Percentiles rank a stretch among this genome's conserved stretches.
Conservation (phyloP, 805 yeast genomes). For the Schwanniomyces polymorphus region DNA sequence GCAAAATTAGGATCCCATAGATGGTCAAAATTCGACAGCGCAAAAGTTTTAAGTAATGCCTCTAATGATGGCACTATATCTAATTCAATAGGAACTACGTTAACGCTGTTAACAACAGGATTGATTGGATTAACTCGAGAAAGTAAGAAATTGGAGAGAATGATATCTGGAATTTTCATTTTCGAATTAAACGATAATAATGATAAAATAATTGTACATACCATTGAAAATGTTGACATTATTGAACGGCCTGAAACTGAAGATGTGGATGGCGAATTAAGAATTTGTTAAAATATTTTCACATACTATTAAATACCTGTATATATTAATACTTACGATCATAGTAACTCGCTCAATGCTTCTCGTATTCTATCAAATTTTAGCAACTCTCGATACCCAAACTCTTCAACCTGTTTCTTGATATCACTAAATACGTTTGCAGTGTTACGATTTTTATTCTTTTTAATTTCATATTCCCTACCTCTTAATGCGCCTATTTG, state of each 20-base stretch:
- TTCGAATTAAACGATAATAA: conserved; percentile 64
- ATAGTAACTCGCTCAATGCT: conserved; percentile 9
- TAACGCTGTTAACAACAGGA: conserved; percentile 30
- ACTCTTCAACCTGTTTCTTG: conserved; percentile 9
- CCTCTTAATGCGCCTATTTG: conserved; percentile 12
- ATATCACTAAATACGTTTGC: conserved; percentile 3
- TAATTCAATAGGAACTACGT: conserved; percentile 19
- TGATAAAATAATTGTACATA: conserved; percentile 57
- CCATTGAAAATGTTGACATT: conserved; percentile 65
- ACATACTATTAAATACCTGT: neutral
- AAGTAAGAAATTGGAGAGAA: conserved; percentile 34
- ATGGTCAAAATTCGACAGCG: conserved; percentile 38
- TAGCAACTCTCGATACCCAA: conserved; percentile 11
- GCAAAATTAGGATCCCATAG: conserved; percentile 40
- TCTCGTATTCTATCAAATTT: conserved; percentile 9
- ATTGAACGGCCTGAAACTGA: conserved; percentile 42
- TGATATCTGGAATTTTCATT: conserved; percentile 57
- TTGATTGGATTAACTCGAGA: conserved; percentile 32
- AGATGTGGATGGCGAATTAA: conserved; percentile 22
- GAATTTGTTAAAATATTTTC: conserved; percentile 24
- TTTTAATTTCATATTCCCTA: conserved; percentile 1
- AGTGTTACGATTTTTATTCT: neutral
- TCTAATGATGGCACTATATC: conserved; percentile 1
- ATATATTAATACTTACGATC: conserved; percentile 6
- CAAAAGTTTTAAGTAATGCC: conserved; percentile 12